phyloP scores from a whole-genome alignment of 495 filamentous ascomycete species.

The Thozetella sp. region DNA sequence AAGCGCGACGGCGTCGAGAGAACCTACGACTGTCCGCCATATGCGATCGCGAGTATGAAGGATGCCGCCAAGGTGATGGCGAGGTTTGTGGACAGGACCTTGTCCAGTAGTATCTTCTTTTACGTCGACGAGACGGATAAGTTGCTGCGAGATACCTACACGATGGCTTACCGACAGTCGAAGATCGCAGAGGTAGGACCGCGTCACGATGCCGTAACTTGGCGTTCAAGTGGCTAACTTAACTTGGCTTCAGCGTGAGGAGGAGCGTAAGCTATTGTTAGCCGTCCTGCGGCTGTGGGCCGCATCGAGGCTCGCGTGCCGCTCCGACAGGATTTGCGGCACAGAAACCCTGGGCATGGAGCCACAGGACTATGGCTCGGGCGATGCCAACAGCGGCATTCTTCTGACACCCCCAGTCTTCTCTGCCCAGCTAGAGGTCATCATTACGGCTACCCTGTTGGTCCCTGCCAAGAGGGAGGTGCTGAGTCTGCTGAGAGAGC shows the following conservation, averaged over 20 bases:
- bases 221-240: background rate
- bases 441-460: slow-evolving; percentile 11
- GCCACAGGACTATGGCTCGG: slow-evolving; percentile 6
- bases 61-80: background rate
- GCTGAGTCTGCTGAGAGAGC: slow-evolving; percentile 24
- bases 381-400: background rate
- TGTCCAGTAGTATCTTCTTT: background rate
- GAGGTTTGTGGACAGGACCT: background rate
- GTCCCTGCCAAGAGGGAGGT: slow-evolving; percentile 18
- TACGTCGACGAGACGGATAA: slow-evolving; percentile 4
- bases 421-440: slow-evolving; percentile 6
- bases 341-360: slow-evolving; percentile 6
- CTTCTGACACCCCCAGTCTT: slow-evolving; percentile 1
- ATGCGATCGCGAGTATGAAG: slow-evolving; percentile 1
- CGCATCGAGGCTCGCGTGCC: background rate
- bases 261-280: background rate
- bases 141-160: background rate
- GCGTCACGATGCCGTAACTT: background rate
- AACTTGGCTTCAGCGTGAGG: background rate
- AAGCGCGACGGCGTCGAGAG: background rate
- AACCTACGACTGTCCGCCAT: background rate
- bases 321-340: background rate
- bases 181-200: background rate
- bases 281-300: background rate
- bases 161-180: background rate